Conservation (phyloP, 106 monocot species). For the Amphibolis antarctica region DNA sequence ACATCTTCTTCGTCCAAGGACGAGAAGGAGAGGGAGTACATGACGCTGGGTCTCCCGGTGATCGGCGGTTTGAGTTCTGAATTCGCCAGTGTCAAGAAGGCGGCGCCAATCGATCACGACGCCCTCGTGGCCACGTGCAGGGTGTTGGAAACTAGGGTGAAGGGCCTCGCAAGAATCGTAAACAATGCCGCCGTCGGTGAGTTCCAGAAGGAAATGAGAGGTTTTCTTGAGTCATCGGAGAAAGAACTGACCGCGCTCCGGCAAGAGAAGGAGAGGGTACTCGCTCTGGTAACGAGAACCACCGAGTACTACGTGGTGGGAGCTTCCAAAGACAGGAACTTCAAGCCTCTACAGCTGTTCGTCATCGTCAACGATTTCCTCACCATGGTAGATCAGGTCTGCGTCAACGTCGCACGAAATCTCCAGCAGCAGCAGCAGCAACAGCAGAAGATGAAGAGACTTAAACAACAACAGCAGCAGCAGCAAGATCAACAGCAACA, state of each 20-base stretch:
- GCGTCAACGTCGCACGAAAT: constrained; percentile 12
- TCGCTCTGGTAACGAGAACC: constrained; percentile 14
- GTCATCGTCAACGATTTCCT: constrained; percentile 19
- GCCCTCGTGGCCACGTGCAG: background rate
- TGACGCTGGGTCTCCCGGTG: constrained; percentile 8
- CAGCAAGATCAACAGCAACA: background rate
- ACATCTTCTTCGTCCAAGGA: background rate
- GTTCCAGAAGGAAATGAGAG: constrained; percentile 15
- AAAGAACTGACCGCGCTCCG: background rate
- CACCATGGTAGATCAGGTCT: constrained; percentile 20
- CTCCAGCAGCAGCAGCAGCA: constrained; percentile 11
- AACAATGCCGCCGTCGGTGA: constrained; percentile 2
- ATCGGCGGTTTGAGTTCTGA: constrained; percentile 11
- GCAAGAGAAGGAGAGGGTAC: constrained; percentile 11
- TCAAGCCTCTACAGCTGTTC: constrained; percentile 15
- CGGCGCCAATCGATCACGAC: constrained; percentile 11
- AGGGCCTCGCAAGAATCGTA: background rate
- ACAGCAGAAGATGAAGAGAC: background rate
- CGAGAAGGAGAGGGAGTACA: constrained; percentile 11
- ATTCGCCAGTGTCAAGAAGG: constrained; percentile 20
- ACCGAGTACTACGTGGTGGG: constrained; percentile 22
- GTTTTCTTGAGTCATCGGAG: constrained; percentile 14
- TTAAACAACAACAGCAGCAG: background rate
- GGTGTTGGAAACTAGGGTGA: background rate
- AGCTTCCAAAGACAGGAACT: constrained; percentile 13